Base-by-base conservation (phyloP, 495 filamentous ascomycete genomes). In the Annulohypoxylon bovei region DNA sequence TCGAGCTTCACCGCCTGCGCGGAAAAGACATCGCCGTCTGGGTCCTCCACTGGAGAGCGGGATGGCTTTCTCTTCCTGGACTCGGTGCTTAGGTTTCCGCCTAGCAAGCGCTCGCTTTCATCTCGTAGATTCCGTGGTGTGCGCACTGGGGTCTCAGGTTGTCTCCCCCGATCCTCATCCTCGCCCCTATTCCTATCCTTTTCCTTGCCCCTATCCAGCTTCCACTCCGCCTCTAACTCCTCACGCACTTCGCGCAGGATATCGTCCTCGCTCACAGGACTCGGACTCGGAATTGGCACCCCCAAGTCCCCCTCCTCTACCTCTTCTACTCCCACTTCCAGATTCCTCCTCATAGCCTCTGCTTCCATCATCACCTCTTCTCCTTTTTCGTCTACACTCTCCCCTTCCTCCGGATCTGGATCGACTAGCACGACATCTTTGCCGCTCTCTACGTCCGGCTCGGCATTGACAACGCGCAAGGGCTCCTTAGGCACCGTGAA, bases 401-500 rank as follows among this genome's bases (percentile, higher is more conserved):
- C 7, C 18, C 11, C 33, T 46, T 49, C 70, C 4, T 68, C 74
- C 5, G 57, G 59, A 14, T 75, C 77, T 4, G 76, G 68, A 33
- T 77, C 69, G 4, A 76, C 74, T 33, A 79, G 39, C 53, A 75
- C 63, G 28, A 77, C 60, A 33, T 65, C 74, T 6, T 65, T 66
- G 61, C 75, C 86, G 81, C 76, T 80, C 75, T 76, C 81, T 66
- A 76, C 83, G 81, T 79, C 82, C 61, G 80, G 80, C 77, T 81
- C 83, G 65, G 83, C 88, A 81, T 98, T 98, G 7, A 97, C 94
- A 11, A 98, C 93, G 53, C 95, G 83, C 70, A 98, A 76, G 76
- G 85, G 88, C 81, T 93, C 90, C 77, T 88, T 91, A 50, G 95
- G 95, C 62, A 97, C 92, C 0, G 94, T 97, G 78, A 96, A 98